phyloP scores from a whole-genome alignment of 176 grass and related monocot species.

The Urochloa ruziziensis region DNA sequence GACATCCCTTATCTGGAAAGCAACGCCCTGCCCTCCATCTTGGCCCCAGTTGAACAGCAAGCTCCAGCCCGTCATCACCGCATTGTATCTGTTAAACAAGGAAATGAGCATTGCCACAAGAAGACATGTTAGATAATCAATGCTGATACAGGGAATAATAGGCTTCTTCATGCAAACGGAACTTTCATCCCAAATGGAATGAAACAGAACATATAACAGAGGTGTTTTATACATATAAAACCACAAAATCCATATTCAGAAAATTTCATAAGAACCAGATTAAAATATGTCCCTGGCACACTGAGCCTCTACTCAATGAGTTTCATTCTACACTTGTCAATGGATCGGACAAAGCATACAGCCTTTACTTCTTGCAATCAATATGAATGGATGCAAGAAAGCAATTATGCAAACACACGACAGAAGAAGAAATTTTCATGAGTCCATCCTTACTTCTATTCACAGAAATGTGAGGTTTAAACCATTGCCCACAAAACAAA shows the following conservation, averaged over 20 bases:
- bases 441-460: conserved; percentile 6
- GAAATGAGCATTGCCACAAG: not conserved
- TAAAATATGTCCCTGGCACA: not conserved
- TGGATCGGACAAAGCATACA: not conserved
- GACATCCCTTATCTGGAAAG: conserved; percentile 72
- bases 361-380: not conserved
- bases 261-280: not conserved
- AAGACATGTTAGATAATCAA: not conserved
- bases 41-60: conserved; percentile 91
- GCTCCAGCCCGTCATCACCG: conserved; percentile 77
- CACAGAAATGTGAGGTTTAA: not conserved
- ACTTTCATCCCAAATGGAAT: not conserved
- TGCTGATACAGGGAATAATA: not conserved
- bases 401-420: not conserved
- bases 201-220: not conserved
- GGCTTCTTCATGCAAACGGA: not conserved
- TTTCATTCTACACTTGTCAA: not conserved
- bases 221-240: not conserved
- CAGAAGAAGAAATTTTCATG: not conserved
- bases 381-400: not conserved
- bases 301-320: not conserved
- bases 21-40: conserved; percentile 70
- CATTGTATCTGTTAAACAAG: conserved; percentile 54
- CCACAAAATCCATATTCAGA: not conserved
- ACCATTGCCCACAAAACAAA: not conserved